These are phyloP conservation scores for Dioscorea alata DNA, from an alignment of 106 monocot species.

Conservation along the genomic window DNA sequence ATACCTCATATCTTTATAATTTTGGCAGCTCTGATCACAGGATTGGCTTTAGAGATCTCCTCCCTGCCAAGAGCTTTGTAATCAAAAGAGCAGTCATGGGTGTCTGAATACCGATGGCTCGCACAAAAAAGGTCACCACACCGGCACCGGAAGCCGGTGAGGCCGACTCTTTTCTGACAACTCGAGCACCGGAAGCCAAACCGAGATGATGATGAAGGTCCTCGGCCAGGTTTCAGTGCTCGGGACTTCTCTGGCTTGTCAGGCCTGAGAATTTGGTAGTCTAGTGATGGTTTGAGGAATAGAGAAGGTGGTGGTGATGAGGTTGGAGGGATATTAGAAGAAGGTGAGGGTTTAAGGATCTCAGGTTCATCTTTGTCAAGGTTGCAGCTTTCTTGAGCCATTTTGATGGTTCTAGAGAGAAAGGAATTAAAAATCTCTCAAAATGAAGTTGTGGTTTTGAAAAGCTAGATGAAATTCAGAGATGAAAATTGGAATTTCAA, in stretches of 20 bases:
- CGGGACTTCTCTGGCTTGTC: background rate
- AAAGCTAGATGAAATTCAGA: background rate
- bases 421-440: background rate
- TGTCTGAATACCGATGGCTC: slow-evolving; percentile 24
- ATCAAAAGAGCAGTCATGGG: slow-evolving; percentile 21
- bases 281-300: slow-evolving; percentile 4
- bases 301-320: slow-evolving; percentile 5
- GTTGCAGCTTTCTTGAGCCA: slow-evolving; percentile 11
- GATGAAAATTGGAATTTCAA: background rate
- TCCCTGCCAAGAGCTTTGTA: slow-evolving; percentile 25
- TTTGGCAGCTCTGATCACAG: slow-evolving; percentile 18
- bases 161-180: slow-evolving; percentile 20
- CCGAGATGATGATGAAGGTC: background rate
- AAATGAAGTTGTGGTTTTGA: too few relatives aligned
- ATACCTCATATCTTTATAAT: slow-evolving; percentile 22
- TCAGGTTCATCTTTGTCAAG: slow-evolving; percentile 15
- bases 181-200: slow-evolving; percentile 10
- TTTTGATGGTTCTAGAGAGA: background rate
- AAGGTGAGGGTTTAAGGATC: slow-evolving; percentile 7
- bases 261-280: background rate
- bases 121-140: slow-evolving; percentile 21
- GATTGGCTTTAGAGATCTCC: slow-evolving; percentile 18
- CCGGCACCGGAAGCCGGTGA: slow-evolving; percentile 24
- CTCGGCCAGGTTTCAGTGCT: background rate
- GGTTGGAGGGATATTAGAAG: background rate